Evolutionary conservation across 768 basidiomycete genomes (phyloP).

Genomic region (Lentinula edodes): DNA sequence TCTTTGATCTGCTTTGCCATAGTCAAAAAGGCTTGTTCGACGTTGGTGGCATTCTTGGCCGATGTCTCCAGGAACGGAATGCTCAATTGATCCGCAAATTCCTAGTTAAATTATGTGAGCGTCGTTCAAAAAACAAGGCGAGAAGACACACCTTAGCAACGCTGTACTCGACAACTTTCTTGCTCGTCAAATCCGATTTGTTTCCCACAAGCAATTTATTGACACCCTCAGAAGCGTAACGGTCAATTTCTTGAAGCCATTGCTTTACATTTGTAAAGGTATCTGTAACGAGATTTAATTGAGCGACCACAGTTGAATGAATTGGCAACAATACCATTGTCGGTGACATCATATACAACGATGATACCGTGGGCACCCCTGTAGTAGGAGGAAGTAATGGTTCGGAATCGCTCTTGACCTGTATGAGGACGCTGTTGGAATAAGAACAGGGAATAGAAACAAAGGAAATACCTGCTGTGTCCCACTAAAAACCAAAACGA

Average conservation of each 20-base stretch:
- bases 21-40: slow-evolving; percentile 98
- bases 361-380: slow-evolving; percentile 98
- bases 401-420: slow-evolving; percentile 98
- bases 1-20: slow-evolving; percentile 97
- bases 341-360: slow-evolving; percentile 97
- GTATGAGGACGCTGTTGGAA: slow-evolving; percentile 7
- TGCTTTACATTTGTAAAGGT: slow-evolving; percentile 95
- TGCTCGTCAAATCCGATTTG: slow-evolving; percentile 96
- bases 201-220: slow-evolving; percentile 99
- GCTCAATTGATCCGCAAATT: slow-evolving; percentile 91
- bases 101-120: slow-evolving; percentile 35
- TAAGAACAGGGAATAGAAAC: background rate
- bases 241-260: slow-evolving; percentile 89
- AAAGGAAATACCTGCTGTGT: slow-evolving; percentile 74
- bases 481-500: slow-evolving; percentile 61
- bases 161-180: slow-evolving; percentile 90
- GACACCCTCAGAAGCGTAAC: slow-evolving; percentile 96
- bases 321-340: slow-evolving; percentile 56
- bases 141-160: slow-evolving; percentile 63
- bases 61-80: slow-evolving; percentile 98
- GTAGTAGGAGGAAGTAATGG: slow-evolving; percentile 99
- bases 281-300: slow-evolving; percentile 41
- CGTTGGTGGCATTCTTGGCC: slow-evolving; percentile 98
- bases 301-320: background rate
- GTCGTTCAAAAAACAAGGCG: background rate